These are phyloP conservation scores for Mimosa bimucronata DNA, from an alignment of 306 rosid species.

Conservation along the genomic window DNA sequence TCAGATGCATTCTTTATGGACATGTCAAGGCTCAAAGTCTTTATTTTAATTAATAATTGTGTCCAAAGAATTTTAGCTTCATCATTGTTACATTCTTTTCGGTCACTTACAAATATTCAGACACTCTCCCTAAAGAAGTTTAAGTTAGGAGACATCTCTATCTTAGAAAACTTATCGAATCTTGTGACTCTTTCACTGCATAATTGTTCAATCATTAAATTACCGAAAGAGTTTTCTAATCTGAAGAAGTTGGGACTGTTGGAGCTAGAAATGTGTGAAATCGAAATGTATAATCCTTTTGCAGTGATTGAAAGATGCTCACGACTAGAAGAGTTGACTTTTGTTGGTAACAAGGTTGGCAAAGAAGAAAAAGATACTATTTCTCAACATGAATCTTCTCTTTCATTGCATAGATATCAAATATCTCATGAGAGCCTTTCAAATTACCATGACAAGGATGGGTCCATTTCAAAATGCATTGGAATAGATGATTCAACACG, in stretches of 20 bases:
- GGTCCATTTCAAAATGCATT: neutral
- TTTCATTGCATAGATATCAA: slow-evolving; percentile 26
- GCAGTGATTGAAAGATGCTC: slow-evolving; percentile 31
- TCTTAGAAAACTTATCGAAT: slow-evolving; percentile 1
- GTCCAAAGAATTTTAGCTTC: neutral
- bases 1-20: neutral
- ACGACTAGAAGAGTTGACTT: slow-evolving; percentile 32
- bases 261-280: slow-evolving; percentile 7
- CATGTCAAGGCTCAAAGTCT: slow-evolving; percentile 27
- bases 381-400: slow-evolving; percentile 1
- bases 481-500: neutral
- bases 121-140: fast-evolving
- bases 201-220: slow-evolving; percentile 28
- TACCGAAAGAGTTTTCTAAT: neutral
- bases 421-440: neutral
- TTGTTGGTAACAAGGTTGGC: neutral
- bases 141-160: slow-evolving; percentile 14
- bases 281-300: slow-evolving; percentile 9
- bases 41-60: neutral
- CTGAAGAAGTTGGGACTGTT: slow-evolving; percentile 27
- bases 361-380: neutral
- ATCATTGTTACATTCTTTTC: neutral
- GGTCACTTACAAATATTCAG: neutral
- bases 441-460: neutral
- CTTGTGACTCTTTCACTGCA: slow-evolving; percentile 14